Conservation (phyloP, 768 basidiomycete genomes). For the Pulveroboletus sp. region DNA sequence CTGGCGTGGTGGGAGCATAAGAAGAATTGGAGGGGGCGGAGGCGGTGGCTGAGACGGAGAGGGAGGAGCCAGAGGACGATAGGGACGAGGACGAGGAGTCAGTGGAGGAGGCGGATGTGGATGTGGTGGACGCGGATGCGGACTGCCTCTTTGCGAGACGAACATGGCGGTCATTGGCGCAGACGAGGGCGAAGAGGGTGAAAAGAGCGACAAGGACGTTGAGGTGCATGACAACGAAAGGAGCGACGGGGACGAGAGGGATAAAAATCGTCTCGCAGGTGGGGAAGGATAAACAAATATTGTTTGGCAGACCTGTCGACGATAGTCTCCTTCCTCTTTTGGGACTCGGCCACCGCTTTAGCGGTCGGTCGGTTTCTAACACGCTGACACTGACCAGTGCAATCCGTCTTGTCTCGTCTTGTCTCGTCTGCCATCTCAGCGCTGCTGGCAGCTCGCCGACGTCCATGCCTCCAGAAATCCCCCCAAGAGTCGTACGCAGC, state of each 20-base stretch:
- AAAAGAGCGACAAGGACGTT: slow-evolving; percentile 43
- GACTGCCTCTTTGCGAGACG: slow-evolving; percentile 37
- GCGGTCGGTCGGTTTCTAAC: too few species aligned
- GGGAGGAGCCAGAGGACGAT: not conserved
- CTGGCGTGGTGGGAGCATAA: slow-evolving; percentile 25
- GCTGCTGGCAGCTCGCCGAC: too few species aligned
- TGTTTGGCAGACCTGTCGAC: slow-evolving; percentile 28
- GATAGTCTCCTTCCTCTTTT: too few species aligned
- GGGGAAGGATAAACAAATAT: not conserved
- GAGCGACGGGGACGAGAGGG: not conserved
- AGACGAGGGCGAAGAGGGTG: slow-evolving; percentile 33
- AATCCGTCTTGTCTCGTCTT: too few species aligned
- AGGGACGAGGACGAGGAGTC: not conserved
- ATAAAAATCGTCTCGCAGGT: not conserved
- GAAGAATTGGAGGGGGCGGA: slow-evolving; percentile 7
- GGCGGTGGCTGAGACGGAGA: not conserved
- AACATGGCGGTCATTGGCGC: slow-evolving; percentile 39
- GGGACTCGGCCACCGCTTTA: too few species aligned
- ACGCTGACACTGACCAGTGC: too few species aligned
- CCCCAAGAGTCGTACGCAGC: too few species aligned
- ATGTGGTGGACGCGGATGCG: not conserved
- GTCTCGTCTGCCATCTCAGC: too few species aligned
- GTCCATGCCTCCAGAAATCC: too few species aligned
- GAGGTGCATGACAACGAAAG: slow-evolving; percentile 39
- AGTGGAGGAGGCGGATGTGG: not conserved